Evolutionary conservation across 2,329 filamentous ascomycete genomes (phyloP), one percentile per base, ranked within the genome.

Genomic region (Xylaria sp.): DNA sequence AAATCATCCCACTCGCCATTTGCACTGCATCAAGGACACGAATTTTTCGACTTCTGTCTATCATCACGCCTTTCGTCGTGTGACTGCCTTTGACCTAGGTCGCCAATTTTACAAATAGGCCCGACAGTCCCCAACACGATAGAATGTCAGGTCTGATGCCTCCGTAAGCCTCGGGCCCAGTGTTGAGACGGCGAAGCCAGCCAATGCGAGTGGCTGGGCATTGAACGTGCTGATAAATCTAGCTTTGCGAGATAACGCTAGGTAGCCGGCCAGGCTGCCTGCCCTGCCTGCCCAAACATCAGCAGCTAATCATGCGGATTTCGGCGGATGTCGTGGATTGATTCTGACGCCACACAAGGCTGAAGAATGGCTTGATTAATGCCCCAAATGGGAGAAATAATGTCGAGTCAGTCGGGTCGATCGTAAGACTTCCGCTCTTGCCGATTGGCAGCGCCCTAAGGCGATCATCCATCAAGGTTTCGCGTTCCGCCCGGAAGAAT

Each of bases 321-420:
- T 18, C 29, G 17, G 16, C 13, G 26, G 22, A 34, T 44, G 43
- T 24, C 34, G 39, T 50, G 44, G 52, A 45, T 40, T 39, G 26
- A 41, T 49, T 13, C 37, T 44, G 48, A 44, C 58, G 58, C 58
- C 58, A 58, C 58, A 58, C 52, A 58, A 60, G 58, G 58, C 58
- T 60, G 58, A 52, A 29, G 22, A 55, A 60, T 52, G 38, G 42
- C 43, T 52, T 39, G 42, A 41, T 44, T 51, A 43, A 48, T 24
- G 18, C 42, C 38, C 22, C 29, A 57, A 44, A 6, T 13, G 11
- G 29, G 5, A 34, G 16, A 34, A 11, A 11, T 13, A 34, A 29
- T 39, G 21, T 41, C 19, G 52, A 52, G 44, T 44, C 54, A 34
- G 52, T 38, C 43, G 42, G 43, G 44, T 51, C 43, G 34, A 48